Base-by-base conservation (phyloP, 2,329 filamentous ascomycete species). In the Apiospora pterosperma region DNA sequence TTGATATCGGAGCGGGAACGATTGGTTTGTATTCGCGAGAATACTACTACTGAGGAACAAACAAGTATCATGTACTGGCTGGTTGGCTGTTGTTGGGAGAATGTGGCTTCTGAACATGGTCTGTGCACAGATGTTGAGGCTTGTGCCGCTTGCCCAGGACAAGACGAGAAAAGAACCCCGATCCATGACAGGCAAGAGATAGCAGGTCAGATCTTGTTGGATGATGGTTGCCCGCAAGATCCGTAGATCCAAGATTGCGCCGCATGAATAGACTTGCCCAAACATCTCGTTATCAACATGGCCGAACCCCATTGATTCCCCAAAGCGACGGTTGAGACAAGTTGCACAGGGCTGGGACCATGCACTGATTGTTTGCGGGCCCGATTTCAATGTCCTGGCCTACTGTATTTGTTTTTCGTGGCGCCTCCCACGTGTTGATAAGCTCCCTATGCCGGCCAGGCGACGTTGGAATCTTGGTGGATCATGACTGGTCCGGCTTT, bases 351-450 rank as follows among this genome's bases (percentile, higher is more conserved):
- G 16, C 44, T 31, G 23, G 28, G 16, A n/a, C 6, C 31, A 31
- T 28, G 19, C 23, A 25, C 19, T 52, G 14, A 3, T 16, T 19
- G 23, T 28, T 52, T 28, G 44, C 44, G 19, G 44, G 23, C 16
- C 14, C 44, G 28, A n/a, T 34, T 34, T 34, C 48, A 19, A 55
- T 55, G 48, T 55, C 48, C 34, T 55, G 48, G 25, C 48, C 34
- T n/a, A n/a, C n/a, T n/a, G n/a, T 5, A 21, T 21, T 34, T 34
- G 16, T 34, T 19, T 55, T 11, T 19, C 48, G 48, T 34, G 48
- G 48, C 48, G 48, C 36, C 36, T 31, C 21, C 59, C 59, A 61
- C 59, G 59, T 61, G 59, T 41, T 61, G 59, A 61, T 61, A 61
- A 61, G 59, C 36, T 41, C 34, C 59, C 41, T 19, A 55, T 55